Evolutionary conservation across 1,284 basidiomycete genomes (phyloP), one percentile per base, ranked within the genome.

Genomic region (Tilletia walkeri): DNA sequence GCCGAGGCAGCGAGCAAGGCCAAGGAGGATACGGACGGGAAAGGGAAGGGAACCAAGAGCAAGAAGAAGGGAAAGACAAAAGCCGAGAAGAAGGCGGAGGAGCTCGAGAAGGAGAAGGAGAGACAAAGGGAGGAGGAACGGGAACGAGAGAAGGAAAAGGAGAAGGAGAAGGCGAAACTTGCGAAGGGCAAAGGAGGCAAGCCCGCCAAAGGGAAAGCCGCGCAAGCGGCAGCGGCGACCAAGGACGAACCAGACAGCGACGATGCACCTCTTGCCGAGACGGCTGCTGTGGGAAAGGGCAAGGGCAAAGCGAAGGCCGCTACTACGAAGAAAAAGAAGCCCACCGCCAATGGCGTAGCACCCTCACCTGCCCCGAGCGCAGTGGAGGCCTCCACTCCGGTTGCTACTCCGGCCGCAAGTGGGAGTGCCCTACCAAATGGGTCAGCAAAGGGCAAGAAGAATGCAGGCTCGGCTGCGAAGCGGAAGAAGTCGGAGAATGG

Each of bases 121-220:
- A 38, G 59, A 36, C 74, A 75, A 56, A 72, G 76, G 56, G 73
- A 73, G 36, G 72, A 73, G 45, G 72, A 73, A 53, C 72, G 69
- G 59, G 73, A 72, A 69, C 66, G 70, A 53, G 70, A 70, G 70
- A 75, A 75, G 67, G 72, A 69, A 63, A 75, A 77, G 66, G 75
- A 72, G 66, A 72, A 72, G 49, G 76, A 73, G 66, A 76, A 85
- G 4, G 83, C 75, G 45, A 73, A 77, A 70, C 72, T 73, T 66
- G 75, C 36, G 36, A 63, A 63, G 34, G 59, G 36, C 16, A 63
- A 76, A 54, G 74, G 70, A 63, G 70, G 73, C 67, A 73, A 75
- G 65, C 41, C 41, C 41, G 69, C 71, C 38, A 63, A 80, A 71
- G 75, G 75, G 67, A 74, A 74, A 67, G 75, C 75, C 69, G 59